Base-by-base conservation (phyloP, 1,284 basidiomycete genomes). In the Pseudozyma tsukubaensis region DNA sequence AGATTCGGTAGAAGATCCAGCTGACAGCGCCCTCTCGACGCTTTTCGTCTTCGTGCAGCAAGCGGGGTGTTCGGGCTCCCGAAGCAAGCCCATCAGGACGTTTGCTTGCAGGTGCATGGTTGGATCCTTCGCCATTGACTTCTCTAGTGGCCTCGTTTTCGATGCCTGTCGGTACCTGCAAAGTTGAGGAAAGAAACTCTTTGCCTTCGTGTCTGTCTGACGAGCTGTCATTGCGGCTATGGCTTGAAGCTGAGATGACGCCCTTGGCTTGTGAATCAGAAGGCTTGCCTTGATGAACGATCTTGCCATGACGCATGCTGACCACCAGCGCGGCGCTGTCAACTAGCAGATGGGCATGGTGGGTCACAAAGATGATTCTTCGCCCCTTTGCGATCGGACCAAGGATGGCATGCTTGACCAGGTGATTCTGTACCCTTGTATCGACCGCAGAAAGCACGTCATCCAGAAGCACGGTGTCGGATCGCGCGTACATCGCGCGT, bases 331-430 rank as follows among this genome's bases (percentile, higher is more conserved):
- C 60, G 14, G 76, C 71, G 10, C 36, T 34, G 36, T 68, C 53
- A 40, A 58, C 36, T 18, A 83, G 54, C 7, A 80, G 68, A 21
- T 68, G 53, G n/a, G 65, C 66, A 34, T 83, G 79, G 52, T 94
- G 92, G 0, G 91, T 92, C 19, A 92, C 91, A 8, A 94, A 86
- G 19, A 94, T 87, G 24, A 92, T 86, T 0, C 91, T 92, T 42
- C 90, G 88, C 35, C 86, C 83, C 0, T 88, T 87, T 0, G 76
- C 62, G 2, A 83, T 59, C 0, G 66, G 55, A 1, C 81, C 82
- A n/a, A 55, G 39, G 16, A 83, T 39, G 12, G 77, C 62, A 18
- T 72, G 59, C 42, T 62, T 40, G 13, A 76, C 59, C 16, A 83
- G 47, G 44, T 88, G 87, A 44, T 91, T 89, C 62, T 88, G 91